Evolutionary conservation across 306 rosid species (phyloP).

Genomic region (Gastrolobium villosum): DNA sequence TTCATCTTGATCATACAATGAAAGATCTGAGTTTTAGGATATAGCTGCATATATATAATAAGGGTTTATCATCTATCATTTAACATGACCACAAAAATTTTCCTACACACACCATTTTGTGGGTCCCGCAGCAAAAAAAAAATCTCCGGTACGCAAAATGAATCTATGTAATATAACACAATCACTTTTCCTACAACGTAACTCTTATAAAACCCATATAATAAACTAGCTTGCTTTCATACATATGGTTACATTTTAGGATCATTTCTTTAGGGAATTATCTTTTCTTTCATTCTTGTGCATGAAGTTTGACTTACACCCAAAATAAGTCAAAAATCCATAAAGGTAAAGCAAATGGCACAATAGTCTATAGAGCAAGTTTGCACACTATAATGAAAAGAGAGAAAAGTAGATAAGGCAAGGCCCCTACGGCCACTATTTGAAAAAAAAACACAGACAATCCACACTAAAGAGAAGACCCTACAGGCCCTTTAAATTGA

Average conservation of each 20-base stretch:
- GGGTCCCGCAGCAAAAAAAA: too few relatives aligned
- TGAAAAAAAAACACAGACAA: neutral
- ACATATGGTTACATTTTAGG: too few relatives aligned
- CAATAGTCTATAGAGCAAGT: neutral
- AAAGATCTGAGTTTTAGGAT: too few relatives aligned
- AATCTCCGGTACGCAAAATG: too few relatives aligned
- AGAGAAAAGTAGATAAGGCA: neutral
- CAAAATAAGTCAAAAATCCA: neutral
- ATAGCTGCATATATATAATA: too few relatives aligned
- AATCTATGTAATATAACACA: too few relatives aligned
- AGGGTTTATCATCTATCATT: too few relatives aligned
- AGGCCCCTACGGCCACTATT: neutral
- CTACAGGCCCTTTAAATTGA: constrained; percentile 54
- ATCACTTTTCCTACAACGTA: too few relatives aligned
- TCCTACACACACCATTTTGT: too few relatives aligned
- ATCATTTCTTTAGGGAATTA: neutral
- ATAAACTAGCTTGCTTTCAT: too few relatives aligned
- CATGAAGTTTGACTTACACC: neutral
- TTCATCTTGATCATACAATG: neutral
- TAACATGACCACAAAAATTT: too few relatives aligned
- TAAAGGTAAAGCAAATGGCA: neutral
- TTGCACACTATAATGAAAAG: neutral
- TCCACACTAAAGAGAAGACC: neutral
- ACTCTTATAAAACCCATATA: too few relatives aligned
- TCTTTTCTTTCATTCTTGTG: neutral